Evolutionary conservation across 371 early-diverging fungal genomes (phyloP), one percentile per base, ranked within the genome.

Genomic region (Circinella umbellata): DNA sequence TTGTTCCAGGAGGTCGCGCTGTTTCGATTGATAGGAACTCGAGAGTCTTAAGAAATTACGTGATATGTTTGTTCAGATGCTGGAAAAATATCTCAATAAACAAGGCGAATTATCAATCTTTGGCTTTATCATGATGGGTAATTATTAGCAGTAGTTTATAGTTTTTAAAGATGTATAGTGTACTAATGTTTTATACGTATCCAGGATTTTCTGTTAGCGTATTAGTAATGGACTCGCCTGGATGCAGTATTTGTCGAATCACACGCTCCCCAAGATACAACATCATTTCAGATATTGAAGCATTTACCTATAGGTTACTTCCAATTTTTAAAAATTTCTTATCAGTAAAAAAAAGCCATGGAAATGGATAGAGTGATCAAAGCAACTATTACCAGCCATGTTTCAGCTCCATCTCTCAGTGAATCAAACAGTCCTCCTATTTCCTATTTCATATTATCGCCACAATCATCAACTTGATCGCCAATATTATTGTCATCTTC

Each of bases 121-220:
- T n/a, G 57, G 34, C 35, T 55, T 34, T 34, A 55, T 55, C 4
- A 55, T 55, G 57, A 55, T 55, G 57, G 51, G 51, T 51, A 51
- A 8, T 4, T 51, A 51, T 51, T 51, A n/a, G n/a, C n/a, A n/a
- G n/a, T n/a, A n/a, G n/a, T n/a, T n/a, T n/a, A n/a, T n/a, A n/a
- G n/a, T n/a, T n/a, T n/a, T n/a, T n/a, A n/a, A n/a, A n/a, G n/a
- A n/a, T n/a, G n/a, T n/a, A n/a, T n/a, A n/a, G n/a, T n/a, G 18
- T 18, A 51, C 14, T 51, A 18, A 51, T 17, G 15, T 8, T 51
- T 51, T 51, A 51, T 18, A 4, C 51, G 15, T 51, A 51, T n/a
- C n/a, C n/a, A n/a, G 51, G 51, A 4, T 17, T 17, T 14, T 17
- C 51, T 5, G 15, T 51, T 14, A 8, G 9, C 18, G 4, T 51